Base-by-base conservation (phyloP, 2,329 filamentous ascomycete species). In the Diaporthe nobilis region DNA sequence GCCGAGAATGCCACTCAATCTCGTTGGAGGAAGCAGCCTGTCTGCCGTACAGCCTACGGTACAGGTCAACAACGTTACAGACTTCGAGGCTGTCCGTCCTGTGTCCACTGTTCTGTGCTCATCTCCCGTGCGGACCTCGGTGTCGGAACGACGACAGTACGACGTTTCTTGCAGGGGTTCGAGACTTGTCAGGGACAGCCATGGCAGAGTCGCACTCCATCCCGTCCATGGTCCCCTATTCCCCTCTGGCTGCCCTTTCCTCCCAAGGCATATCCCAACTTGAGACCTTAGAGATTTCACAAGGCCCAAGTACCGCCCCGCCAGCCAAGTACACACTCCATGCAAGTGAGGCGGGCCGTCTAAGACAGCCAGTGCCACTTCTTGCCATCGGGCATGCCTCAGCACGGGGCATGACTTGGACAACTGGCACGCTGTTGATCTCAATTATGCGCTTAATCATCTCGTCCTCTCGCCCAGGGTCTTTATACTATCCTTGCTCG, bases 341-440 rank as follows among this genome's bases (percentile, higher is more conserved):
- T 73, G 58, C 71, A 73, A 73, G 61, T 65, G 71, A 73, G 71
- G 71, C 71, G 71, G 71, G 58, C 71, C 71, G 51, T 73, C 71
- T 34, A 73, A 73, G 71, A 73, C 71, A 73, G 58, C 49, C 60
- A 25, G 71, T 73, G 71, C 51, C 71, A 73, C 71, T 57, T 65
- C 25, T 31, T 65, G 58, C 49, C 47, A 39, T 63, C 71, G 71
- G 47, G 47, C 58, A 70, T 70, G 39, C 49, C 47, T 53, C 34
- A 55, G 61, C 47, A 44, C 71, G 58, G 58, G 63, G 71, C 71
- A 73, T 55, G 71, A 65, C 58, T 73, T 73, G 71, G 20, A 73
- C 71, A 73, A 73, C 71, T 73, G 71, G 71, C 71, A 72, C 47
- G 61, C 47, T 65, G 71, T 65, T 73, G 58, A 65, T 73, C 71